Evolutionary conservation across 164 flowering plant genomes (phyloP), one percentile per base, ranked within the genome.

Genomic region (Umbilicus rupestris): DNA sequence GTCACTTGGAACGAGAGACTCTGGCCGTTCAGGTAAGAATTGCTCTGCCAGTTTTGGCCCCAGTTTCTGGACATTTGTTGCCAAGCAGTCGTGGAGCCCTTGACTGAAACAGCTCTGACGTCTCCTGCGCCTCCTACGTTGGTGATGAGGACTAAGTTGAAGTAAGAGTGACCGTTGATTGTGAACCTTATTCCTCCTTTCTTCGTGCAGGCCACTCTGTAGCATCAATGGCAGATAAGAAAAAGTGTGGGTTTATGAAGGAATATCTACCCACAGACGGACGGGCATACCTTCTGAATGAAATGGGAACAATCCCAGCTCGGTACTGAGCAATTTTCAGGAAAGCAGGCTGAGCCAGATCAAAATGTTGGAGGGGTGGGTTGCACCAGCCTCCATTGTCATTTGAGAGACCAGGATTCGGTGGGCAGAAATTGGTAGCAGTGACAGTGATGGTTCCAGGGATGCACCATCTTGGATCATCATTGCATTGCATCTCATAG

Each of bases 361-460:
- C 85, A 31, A 82, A 82, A 69, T 82, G 85, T 24, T 75, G 79
- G 46, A 72, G 83, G n/a, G 83, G 85, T 47, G 85, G 85, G n/a
- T 82, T 82, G 81, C 85, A 82, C 85, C 83, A 82, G 3, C 85
- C 85, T 11, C 85, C 85, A 33, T 79, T 76, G 74, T 79, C 62
- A 62, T 78, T 79, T 10, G 85, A 15, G 65, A 67, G 11, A 1
- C 77, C 77, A 0, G 45, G 62, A 69, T 82, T 81, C 0, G 80
- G 80, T 0, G 84, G 84, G 68, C 84, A 81, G 42, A 78, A 77
- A 67, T 81, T 78, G 1, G 82, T 81, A n/a, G 82, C 84, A 16
- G 84, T 81, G 68, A 81, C 73, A 8, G 71, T 74, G 64, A 77
- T 78, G 41, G 73, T 47, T 30, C 80, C 80, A 0, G 78, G 35